These are phyloP conservation scores for Phialophora verrucosa DNA, from an alignment of 2,329 filamentous ascomycete species.

Conservation along the genomic window DNA sequence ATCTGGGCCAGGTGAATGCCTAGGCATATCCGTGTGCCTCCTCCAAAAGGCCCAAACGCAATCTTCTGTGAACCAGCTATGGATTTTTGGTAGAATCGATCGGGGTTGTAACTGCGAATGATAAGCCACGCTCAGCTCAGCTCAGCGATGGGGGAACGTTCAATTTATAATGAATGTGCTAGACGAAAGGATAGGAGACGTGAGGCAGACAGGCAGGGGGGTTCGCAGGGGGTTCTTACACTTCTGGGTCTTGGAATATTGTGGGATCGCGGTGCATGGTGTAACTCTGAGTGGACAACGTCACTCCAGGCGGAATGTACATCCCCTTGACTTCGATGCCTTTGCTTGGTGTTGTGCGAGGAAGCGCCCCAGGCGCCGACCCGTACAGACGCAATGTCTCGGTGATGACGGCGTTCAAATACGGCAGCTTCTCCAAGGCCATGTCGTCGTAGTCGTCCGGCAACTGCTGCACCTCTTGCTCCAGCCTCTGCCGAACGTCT, in stretches of 20 bases:
- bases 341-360: conserved; percentile 56
- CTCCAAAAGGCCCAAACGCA: conserved; percentile 72
- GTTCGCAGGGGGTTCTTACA: conserved; percentile 2
- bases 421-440: conserved; percentile 57
- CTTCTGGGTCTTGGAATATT: conserved; percentile 57
- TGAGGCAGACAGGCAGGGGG: no score
- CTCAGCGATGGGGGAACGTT: not conserved
- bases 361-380: conserved; percentile 62
- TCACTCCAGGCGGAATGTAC: conserved; percentile 57
- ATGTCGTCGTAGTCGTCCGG: conserved; percentile 47
- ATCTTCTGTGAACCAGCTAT: conserved; percentile 15
- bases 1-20: conserved; percentile 70
- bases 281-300: conserved; percentile 60
- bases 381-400: conserved; percentile 65
- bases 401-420: conserved; percentile 63
- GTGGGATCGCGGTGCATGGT: conserved; percentile 60
- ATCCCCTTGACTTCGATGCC: conserved; percentile 51
- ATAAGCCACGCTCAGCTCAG: not conserved
- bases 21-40: conserved; percentile 71
- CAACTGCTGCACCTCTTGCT: conserved; percentile 52
- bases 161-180: not conserved
- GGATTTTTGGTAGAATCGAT: conserved; percentile 51
- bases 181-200: not conserved
- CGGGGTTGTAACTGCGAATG: conserved; percentile 52
- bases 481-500: conserved; percentile 53